Evolutionary conservation across 257 asterid genomes (phyloP).

Genomic region (Scutellaria minor): DNA sequence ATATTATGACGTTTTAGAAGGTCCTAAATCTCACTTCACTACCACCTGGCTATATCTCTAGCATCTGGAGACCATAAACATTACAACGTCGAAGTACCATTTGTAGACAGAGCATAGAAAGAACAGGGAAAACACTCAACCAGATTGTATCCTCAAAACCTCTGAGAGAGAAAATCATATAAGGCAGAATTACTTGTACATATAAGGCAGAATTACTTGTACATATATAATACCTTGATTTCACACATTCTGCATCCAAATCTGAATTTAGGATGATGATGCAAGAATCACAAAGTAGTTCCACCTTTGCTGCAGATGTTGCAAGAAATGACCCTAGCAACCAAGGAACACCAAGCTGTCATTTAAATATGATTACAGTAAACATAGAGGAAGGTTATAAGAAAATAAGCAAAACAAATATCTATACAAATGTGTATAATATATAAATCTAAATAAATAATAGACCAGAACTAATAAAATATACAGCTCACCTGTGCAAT

Average conservation of each 20-base stretch:
- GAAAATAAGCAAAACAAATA: constrained; percentile 24
- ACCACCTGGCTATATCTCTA: constrained; percentile 14
- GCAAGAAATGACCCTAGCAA: constrained; percentile 79
- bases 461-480: background rate
- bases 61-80: constrained; percentile 16
- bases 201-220: background rate
- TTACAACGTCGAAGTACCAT: constrained; percentile 4
- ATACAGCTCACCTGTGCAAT: constrained; percentile 67
- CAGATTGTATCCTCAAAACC: background rate
- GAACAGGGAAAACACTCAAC: constrained; percentile 5
- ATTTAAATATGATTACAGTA: constrained; percentile 27
- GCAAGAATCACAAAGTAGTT: constrained; percentile 88
- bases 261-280: constrained; percentile 62
- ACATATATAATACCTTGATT: constrained; percentile 52
- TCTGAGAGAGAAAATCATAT: background rate
- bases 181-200: constrained; percentile 7
- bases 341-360: constrained; percentile 32
- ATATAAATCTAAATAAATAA: background rate
- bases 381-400: constrained; percentile 29
- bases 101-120: constrained; percentile 6
- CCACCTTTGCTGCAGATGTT: constrained; percentile 73
- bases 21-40: constrained; percentile 14
- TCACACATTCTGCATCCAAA: constrained; percentile 52
- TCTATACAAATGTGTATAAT: background rate
- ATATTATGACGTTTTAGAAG: background rate